These are phyloP conservation scores for Condylostoma magnum DNA, from an alignment of 169 alveolate genomes.

Conservation along the genomic window DNA sequence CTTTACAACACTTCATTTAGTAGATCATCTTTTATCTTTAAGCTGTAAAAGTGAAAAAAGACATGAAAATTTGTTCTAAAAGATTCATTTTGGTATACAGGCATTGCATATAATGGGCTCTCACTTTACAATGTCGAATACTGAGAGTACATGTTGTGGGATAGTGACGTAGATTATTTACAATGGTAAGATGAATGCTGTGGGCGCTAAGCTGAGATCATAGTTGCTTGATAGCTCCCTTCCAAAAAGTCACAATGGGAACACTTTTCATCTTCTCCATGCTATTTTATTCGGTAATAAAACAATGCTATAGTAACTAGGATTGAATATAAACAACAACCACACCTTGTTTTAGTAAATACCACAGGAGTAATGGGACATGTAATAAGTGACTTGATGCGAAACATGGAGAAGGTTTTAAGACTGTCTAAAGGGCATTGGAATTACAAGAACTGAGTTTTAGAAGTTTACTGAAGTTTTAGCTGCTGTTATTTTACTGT, in stretches of 20 bases:
- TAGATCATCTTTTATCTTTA: slow-evolving; percentile 11
- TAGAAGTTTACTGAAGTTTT: neutral
- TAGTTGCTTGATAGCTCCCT: slow-evolving; percentile 11
- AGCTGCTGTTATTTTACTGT: slow-evolving; percentile 5
- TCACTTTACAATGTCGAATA: neutral
- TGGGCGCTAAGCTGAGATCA: neutral
- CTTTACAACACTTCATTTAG: slow-evolving; percentile 5
- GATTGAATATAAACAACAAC: neutral
- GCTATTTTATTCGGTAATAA: neutral
- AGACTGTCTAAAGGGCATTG: neutral
- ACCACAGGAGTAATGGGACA: neutral
- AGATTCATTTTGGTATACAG: slow-evolving; percentile 1
- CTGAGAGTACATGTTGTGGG: slow-evolving; percentile 19
- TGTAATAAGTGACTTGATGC: neutral
- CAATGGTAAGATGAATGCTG: neutral
- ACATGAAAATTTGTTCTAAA: neutral
- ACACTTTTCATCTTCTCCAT: slow-evolving; percentile 22
- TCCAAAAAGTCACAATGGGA: neutral
- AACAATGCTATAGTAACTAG: neutral
- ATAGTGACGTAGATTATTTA: neutral
- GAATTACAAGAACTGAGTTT: neutral
- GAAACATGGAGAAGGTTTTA: neutral
- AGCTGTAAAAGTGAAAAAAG: neutral
- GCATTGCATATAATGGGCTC: slow-evolving; percentile 26
- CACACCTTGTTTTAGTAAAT: neutral